Evolutionary conservation across 176 grass and related monocot genomes (phyloP).

Genomic region (Aegilops sharonensis): DNA sequence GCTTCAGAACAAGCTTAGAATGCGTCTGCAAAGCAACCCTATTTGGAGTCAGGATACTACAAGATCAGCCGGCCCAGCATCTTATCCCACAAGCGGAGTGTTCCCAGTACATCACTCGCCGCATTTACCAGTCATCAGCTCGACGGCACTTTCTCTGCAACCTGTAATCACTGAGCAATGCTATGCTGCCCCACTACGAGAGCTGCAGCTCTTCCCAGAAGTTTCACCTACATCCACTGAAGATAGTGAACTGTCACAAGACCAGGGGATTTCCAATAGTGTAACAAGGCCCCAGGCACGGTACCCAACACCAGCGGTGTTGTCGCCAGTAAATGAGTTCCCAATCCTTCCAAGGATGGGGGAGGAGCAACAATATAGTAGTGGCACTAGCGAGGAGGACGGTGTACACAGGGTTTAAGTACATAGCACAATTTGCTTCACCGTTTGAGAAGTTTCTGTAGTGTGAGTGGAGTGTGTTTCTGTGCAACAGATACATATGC

Average conservation of each 20-base stretch:
- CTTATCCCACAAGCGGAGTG: slow-evolving; percentile 27
- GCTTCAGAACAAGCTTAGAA: slow-evolving; percentile 56
- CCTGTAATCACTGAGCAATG: slow-evolving; percentile 32
- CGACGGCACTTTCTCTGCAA: slow-evolving; percentile 14
- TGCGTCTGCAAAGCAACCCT: slow-evolving; percentile 27
- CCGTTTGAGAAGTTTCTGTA: not conserved
- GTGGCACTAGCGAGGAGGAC: slow-evolving; percentile 33
- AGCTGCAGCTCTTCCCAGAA: slow-evolving; percentile 85
- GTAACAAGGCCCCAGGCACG: slow-evolving; percentile 45
- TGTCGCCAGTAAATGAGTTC: slow-evolving; percentile 38
- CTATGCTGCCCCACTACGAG: slow-evolving; percentile 39
- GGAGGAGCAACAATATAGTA: slow-evolving; percentile 56
- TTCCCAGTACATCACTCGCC: slow-evolving; percentile 46
- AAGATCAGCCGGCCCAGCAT: not conserved
- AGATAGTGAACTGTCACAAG: slow-evolving; percentile 30
- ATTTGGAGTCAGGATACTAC: slow-evolving; percentile 40
- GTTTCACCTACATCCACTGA: slow-evolving; percentile 17
- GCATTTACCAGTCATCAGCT: slow-evolving; percentile 13
- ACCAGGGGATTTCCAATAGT: slow-evolving; percentile 7
- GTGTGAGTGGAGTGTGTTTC: not conserved
- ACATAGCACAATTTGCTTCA: not conserved
- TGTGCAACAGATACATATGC: slow-evolving; percentile 16
- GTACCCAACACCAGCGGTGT: slow-evolving; percentile 24
- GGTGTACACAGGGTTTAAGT: not conserved
- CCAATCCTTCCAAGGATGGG: slow-evolving; percentile 37